These are phyloP conservation scores for Speleostelium caveatum DNA, from an alignment of 78 protist species.

Conservation along the genomic window DNA sequence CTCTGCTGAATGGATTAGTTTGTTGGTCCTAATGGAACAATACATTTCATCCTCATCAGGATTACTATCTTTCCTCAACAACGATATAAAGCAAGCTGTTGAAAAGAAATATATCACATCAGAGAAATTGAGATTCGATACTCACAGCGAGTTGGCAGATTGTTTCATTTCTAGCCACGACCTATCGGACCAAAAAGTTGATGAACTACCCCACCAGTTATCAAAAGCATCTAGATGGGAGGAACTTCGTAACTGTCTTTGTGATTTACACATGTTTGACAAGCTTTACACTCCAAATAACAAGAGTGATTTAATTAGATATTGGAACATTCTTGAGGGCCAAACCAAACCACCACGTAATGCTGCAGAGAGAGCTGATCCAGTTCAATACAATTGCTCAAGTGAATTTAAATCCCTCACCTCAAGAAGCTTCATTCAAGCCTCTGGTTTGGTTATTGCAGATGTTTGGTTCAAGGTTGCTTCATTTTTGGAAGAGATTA, in stretches of 20 bases:
- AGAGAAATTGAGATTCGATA: neutral
- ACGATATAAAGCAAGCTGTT: constrained; percentile 65
- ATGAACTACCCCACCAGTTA: constrained; percentile 72
- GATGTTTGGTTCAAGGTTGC: constrained; percentile 71
- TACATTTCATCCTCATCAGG: constrained; percentile 35
- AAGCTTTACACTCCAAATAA: constrained; percentile 57
- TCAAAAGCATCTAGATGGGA: constrained; percentile 61
- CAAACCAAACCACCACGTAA: constrained; percentile 61
- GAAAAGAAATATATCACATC: constrained; percentile 49
- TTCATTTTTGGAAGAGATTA: constrained; percentile 64
- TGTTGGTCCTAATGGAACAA: constrained; percentile 63
- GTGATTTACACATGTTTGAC: constrained; percentile 38
- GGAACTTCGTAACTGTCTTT: neutral
- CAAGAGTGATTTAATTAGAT: constrained; percentile 31
- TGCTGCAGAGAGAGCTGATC: constrained; percentile 62
- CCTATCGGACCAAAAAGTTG: constrained; percentile 58
- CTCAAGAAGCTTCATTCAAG: constrained; percentile 52
- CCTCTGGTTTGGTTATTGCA: constrained; percentile 56
- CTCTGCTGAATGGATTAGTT: constrained; percentile 53
- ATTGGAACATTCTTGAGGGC: constrained; percentile 47
- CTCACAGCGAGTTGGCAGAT: constrained; percentile 41
- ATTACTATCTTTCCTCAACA: constrained; percentile 57
- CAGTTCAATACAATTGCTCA: constrained; percentile 40
- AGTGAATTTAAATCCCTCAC: constrained; percentile 1
- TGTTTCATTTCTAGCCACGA: constrained; percentile 6